Evolutionary conservation across 2,329 filamentous ascomycete species (phyloP).

Genomic region (Chaetomium sp.): DNA sequence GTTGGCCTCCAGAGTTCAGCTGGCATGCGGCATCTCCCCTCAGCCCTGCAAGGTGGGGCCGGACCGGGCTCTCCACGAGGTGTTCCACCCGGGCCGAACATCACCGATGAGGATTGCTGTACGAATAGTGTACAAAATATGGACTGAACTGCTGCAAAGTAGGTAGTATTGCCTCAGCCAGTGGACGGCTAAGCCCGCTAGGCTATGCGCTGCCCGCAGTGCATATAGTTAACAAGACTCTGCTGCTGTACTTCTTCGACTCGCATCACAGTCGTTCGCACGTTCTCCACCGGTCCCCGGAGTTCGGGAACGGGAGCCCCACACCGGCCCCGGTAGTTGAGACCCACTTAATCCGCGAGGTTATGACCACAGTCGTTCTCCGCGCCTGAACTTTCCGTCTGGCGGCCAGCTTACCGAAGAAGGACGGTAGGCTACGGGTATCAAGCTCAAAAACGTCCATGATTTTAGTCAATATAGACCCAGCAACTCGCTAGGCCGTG

Average conservation of each 20-base stretch:
- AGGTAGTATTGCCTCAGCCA: no score
- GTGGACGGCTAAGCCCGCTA: no score
- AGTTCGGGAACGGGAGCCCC: neutral
- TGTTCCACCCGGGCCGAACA: neutral
- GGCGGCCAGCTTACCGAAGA: neutral
- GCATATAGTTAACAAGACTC: no score
- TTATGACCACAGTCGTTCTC: neutral
- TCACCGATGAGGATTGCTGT: neutral
- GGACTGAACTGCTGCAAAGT: no score
- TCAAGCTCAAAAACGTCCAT: neutral
- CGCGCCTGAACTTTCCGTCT: neutral
- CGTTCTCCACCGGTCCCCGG: neutral
- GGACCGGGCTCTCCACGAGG: neutral
- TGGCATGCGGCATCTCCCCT: neutral
- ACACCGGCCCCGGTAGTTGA: neutral
- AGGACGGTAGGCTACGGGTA: neutral
- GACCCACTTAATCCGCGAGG: neutral
- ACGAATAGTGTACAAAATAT: no score
- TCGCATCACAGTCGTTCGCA: neutral
- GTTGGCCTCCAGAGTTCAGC: no score
- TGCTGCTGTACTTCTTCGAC: no score
- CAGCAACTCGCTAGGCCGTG: neutral
- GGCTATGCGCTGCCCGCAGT: no score
- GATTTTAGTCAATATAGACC: neutral
- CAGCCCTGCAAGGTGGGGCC: neutral